Evolutionary conservation across 2,329 filamentous ascomycete species (phyloP).

Genomic region (Phaeosphaeriaceae sp.): DNA sequence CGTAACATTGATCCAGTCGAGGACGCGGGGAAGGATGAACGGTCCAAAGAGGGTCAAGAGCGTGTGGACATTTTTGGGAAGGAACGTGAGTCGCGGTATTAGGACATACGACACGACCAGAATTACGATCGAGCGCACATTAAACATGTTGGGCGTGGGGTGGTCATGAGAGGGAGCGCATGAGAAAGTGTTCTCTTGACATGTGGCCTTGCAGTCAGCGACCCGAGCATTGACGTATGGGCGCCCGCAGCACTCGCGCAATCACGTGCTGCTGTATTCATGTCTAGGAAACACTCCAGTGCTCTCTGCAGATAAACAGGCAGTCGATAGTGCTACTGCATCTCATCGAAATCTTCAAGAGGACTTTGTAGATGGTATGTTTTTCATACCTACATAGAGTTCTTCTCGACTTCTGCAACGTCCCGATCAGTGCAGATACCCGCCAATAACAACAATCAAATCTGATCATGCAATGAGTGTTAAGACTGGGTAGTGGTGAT

Average conservation of each 20-base stretch:
- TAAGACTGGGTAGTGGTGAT: not conserved
- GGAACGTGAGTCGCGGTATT: constrained; percentile 48
- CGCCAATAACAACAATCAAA: not conserved
- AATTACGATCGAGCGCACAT: constrained; percentile 39
- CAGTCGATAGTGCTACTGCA: no score
- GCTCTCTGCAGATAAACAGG: no score
- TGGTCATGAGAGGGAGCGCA: constrained; percentile 11
- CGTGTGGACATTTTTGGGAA: constrained; percentile 41
- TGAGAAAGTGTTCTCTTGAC: constrained; percentile 6
- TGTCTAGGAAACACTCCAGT: no score
- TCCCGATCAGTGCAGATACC: not conserved
- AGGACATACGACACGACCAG: constrained; percentile 44
- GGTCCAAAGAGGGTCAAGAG: constrained; percentile 68
- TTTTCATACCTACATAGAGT: not conserved
- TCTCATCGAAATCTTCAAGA: no score
- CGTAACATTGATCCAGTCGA: constrained; percentile 69
- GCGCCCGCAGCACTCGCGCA: not conserved
- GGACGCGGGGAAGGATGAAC: constrained; percentile 70
- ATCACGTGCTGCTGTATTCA: not conserved
- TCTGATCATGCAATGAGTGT: not conserved
- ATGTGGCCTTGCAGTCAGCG: constrained; percentile 13
- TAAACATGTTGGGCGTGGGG: constrained; percentile 37
- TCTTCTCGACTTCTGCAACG: not conserved
- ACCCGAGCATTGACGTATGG: not conserved
- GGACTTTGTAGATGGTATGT: no score